phyloP scores from a whole-genome alignment of 129 eudicot species.

The Flaveria ramosissima region DNA sequence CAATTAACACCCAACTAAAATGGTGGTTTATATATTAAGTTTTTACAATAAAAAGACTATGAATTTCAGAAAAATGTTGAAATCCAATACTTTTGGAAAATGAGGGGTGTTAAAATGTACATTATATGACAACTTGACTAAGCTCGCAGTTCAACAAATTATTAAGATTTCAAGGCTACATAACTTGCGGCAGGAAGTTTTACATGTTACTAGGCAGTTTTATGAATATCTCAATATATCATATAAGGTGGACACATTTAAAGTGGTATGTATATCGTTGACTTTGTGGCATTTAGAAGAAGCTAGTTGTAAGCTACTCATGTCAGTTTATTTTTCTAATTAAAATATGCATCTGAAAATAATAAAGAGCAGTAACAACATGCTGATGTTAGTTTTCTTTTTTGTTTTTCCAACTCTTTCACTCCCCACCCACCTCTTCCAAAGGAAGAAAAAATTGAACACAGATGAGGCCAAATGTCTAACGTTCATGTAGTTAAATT shows the following conservation, averaged over 20 bases:
- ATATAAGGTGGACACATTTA: too few relatives aligned
- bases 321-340: constrained; percentile 17
- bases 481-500: neutral
- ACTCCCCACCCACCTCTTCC: neutral
- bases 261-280: too few relatives aligned
- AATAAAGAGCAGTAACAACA: neutral
- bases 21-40: neutral
- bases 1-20: neutral
- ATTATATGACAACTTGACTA: neutral
- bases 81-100: too few relatives aligned
- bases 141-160: neutral
- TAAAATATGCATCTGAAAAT: constrained; percentile 3
- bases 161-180: neutral
- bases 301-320: constrained; percentile 6
- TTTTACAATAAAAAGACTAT: too few relatives aligned
- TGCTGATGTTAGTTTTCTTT: neutral
- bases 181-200: neutral
- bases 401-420: neutral
- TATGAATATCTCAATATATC: too few relatives aligned
- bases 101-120: too few relatives aligned
- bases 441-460: neutral
- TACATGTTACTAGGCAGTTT: neutral
- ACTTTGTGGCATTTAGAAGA: neutral
- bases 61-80: too few relatives aligned
- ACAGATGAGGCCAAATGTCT: neutral